Evolutionary conservation across 2,329 filamentous ascomycete genomes (phyloP).

Genomic region (Elsinoe ampelina): DNA sequence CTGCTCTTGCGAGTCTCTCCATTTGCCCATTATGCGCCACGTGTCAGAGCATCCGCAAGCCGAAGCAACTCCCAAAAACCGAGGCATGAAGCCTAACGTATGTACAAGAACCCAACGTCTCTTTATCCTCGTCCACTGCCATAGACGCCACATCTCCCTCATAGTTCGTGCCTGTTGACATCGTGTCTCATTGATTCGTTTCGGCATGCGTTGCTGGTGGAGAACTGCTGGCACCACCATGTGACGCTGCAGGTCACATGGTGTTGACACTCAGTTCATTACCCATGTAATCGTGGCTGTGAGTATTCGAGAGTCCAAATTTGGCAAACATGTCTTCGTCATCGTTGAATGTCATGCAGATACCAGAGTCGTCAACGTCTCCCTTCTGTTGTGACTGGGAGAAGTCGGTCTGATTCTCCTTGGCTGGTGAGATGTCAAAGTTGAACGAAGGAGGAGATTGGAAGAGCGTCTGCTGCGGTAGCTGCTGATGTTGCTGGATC

Average conservation of each 20-base stretch:
- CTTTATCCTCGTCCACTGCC: background rate
- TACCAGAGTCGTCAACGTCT: slow-evolving; percentile 32
- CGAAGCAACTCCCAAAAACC: no score
- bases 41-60: no score
- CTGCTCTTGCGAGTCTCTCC: no score
- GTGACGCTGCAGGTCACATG: slow-evolving; percentile 12
- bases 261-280: slow-evolving; percentile 12
- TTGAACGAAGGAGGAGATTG: slow-evolving; percentile 7
- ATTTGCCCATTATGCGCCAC: no score
- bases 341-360: slow-evolving; percentile 29
- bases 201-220: background rate
- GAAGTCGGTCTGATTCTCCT: slow-evolving; percentile 13
- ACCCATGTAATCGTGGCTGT: slow-evolving; percentile 4
- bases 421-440: slow-evolving; percentile 12
- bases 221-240: background rate
- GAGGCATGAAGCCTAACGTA: background rate
- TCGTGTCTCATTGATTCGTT: slow-evolving; percentile 9
- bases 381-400: slow-evolving; percentile 18
- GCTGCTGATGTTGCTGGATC: slow-evolving; percentile 11
- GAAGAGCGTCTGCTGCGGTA: slow-evolving; percentile 16
- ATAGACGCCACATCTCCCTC: no score
- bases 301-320: slow-evolving; percentile 12
- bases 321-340: slow-evolving; percentile 22
- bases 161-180: background rate
- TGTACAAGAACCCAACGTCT: background rate